A percentile compares a stretch with the other conserved stretches of the same genome.
Conservation (phyloP, 441 rosid genomes). For the Euphorbia corollata region DNA sequence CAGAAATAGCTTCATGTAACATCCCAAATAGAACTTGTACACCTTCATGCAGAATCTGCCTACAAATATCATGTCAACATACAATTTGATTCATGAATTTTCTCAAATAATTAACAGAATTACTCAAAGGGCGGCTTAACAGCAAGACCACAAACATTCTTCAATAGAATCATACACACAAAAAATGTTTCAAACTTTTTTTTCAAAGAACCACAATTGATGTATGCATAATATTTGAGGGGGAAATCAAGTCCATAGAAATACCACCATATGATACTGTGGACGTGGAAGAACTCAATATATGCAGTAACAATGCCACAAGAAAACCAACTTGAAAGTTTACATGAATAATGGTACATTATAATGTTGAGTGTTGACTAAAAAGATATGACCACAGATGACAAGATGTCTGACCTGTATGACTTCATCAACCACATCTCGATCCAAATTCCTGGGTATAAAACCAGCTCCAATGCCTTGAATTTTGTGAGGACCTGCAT, state of each 20-base stretch:
- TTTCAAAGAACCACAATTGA: no score
- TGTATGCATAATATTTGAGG: no score
- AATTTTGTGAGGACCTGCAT: slow-evolving; percentile 94
- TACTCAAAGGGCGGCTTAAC: background rate
- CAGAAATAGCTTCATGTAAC: background rate
- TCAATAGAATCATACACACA: background rate
- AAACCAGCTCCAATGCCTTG: slow-evolving; percentile 99
- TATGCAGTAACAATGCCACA: background rate
- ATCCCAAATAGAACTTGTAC: background rate
- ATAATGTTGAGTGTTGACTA: background rate
- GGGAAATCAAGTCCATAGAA: background rate
- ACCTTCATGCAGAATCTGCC: no score
- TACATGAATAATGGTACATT: background rate
- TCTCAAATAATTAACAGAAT: background rate
- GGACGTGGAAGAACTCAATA: background rate
- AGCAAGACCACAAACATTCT: slow-evolving; percentile 1
- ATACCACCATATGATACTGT: background rate
- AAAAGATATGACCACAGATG: slow-evolving; percentile 16
- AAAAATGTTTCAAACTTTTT: no score
- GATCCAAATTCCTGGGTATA: slow-evolving; percentile 77
- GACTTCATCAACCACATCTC: slow-evolving; percentile 69
- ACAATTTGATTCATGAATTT: background rate
- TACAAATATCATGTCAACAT: background rate
- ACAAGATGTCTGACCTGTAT: slow-evolving; percentile 46
- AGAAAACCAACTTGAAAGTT: background rate